Conservation (phyloP, 2,329 filamentous ascomycete genomes). For the Graphiopsis chlorocephala region DNA sequence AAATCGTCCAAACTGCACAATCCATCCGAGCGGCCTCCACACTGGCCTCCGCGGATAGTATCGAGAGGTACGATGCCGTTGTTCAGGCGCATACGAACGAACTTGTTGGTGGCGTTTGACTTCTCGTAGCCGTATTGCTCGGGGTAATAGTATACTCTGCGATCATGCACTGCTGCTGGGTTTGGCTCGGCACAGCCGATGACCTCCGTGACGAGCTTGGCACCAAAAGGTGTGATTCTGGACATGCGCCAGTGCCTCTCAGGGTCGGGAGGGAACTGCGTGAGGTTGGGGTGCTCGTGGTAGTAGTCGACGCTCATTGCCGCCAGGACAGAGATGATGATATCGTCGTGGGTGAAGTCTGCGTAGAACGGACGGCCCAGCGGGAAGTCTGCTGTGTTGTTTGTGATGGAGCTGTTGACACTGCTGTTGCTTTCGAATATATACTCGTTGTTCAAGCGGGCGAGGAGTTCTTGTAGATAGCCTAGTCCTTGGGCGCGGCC, state of each 20-base stretch:
- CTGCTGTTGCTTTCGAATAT: constrained; percentile 50
- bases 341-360: constrained; percentile 55
- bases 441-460: constrained; percentile 47
- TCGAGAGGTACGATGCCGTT: constrained; percentile 49
- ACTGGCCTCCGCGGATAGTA: constrained; percentile 48
- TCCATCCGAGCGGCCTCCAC: constrained; percentile 44
- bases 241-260: constrained; percentile 50
- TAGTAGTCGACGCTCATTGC: constrained; percentile 57
- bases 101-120: constrained; percentile 43
- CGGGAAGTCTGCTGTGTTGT: constrained; percentile 48
- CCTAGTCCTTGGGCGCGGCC: constrained; percentile 54
- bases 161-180: constrained; percentile 40
- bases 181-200: constrained; percentile 48
- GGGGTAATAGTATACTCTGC: constrained; percentile 43
- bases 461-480: constrained; percentile 52
- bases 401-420: constrained; percentile 51
- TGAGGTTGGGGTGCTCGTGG: constrained; percentile 45
- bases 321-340: constrained; percentile 50
- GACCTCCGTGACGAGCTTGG: constrained; percentile 54
- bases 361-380: constrained; percentile 50
- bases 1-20: constrained; percentile 45
- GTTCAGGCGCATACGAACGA: constrained; percentile 51
- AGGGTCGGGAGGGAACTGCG: constrained; percentile 42
- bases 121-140: constrained; percentile 48
- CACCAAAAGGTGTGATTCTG: constrained; percentile 55